phyloP scores from a whole-genome alignment of 2,329 filamentous ascomycete species.

The Colletotrichum orbiculare region DNA sequence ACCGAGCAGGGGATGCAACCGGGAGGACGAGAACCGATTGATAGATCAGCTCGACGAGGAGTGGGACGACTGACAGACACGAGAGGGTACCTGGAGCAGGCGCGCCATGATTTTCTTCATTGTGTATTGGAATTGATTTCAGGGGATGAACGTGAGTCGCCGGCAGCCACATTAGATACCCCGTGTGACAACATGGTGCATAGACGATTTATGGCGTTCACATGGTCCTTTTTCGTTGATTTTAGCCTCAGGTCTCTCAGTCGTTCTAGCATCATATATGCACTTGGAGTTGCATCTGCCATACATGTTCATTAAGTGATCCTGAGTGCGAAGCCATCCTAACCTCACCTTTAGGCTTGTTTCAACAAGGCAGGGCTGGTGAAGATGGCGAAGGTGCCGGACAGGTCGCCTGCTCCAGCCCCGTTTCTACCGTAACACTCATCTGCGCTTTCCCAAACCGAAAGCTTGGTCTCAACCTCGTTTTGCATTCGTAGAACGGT shows the following conservation, averaged over 20 bases:
- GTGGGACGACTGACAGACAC: constrained; percentile 81
- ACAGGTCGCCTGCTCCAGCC: too few relatives aligned
- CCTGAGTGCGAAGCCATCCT: too few relatives aligned
- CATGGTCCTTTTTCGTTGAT: background rate
- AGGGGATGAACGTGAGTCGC: constrained; percentile 26
- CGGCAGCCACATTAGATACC: constrained; percentile 34
- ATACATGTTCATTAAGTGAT: too few relatives aligned
- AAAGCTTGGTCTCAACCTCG: too few relatives aligned
- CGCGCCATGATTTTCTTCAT: background rate
- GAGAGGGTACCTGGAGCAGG: background rate
- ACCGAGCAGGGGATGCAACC: constrained; percentile 59
- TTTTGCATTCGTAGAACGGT: too few relatives aligned
- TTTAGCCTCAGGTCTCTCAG: background rate
- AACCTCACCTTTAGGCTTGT: too few relatives aligned
- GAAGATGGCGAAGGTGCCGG: too few relatives aligned
- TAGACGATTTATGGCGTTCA: constrained; percentile 25
- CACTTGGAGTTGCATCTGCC: too few relatives aligned
- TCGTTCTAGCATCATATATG: background rate
- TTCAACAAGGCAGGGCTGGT: too few relatives aligned
- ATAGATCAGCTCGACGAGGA: constrained; percentile 98
- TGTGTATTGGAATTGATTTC: constrained; percentile 14
- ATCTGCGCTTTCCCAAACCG: too few relatives aligned
- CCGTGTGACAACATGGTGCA: constrained; percentile 27
- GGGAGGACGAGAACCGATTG: constrained; percentile 89
- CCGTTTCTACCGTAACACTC: too few relatives aligned